A percentile compares a stretch with the other conserved stretches of the same genome.
These are phyloP conservation scores for Cryptococcus sp. DNA, from an alignment of 1,284 basidiomycete species.

Conservation along the genomic window DNA sequence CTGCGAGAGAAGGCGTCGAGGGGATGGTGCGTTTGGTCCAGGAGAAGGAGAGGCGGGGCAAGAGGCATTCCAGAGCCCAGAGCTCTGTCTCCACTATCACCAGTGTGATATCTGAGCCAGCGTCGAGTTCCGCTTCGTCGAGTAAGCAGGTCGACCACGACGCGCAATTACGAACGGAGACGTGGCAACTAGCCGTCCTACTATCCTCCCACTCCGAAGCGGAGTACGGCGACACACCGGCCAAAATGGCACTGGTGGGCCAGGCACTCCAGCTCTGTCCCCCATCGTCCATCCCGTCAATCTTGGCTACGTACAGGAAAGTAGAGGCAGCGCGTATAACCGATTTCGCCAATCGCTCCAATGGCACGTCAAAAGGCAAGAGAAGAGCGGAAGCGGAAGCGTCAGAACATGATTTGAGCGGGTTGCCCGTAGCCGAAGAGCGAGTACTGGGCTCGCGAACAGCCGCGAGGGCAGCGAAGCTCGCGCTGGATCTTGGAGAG, in stretches of 20 bases:
- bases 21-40: conserved; percentile 68
- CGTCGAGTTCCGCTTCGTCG: not conserved
- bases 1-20: conserved; percentile 70
- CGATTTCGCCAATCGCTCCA: not conserved
- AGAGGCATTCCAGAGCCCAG: not conserved
- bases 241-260: conserved; percentile 73
- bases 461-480: conserved; percentile 47
- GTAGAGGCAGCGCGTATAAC: conserved; percentile 37
- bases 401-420: too few species aligned
- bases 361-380: too few species aligned
- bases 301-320: conserved; percentile 71
- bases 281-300: conserved; percentile 69
- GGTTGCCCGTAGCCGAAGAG: conserved; percentile 17
- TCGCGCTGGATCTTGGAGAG: conserved; percentile 38
- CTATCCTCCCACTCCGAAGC: conserved; percentile 68
- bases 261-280: conserved; percentile 86
- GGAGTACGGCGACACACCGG: conserved; percentile 68
- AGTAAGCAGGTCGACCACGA: not conserved
- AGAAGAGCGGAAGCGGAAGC: too few species aligned
- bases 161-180: conserved; percentile 58
- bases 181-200: conserved; percentile 36
- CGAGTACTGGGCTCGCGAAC: conserved; percentile 47
- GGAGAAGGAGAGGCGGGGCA: conserved; percentile 4
- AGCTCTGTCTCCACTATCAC: not conserved
- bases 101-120: not conserved